Base-by-base conservation (phyloP, 2,329 filamentous ascomycete genomes). In the Aspergillus ustus region DNA sequence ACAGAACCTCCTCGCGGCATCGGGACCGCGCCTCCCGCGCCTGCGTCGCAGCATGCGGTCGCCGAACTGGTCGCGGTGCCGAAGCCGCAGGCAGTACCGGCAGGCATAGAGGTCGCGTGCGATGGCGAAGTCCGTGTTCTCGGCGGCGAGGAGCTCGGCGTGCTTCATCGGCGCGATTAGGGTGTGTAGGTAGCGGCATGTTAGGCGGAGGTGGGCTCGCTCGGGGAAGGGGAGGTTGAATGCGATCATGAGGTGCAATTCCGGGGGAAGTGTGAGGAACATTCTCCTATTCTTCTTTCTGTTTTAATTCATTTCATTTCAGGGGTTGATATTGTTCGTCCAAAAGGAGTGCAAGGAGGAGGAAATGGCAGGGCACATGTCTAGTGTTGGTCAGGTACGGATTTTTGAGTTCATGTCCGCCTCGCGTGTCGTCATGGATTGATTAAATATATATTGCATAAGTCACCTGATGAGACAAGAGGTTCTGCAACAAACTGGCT, bases 201-300 rank as follows among this genome's bases (percentile, higher is more conserved):
- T 73, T 29, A 71, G 56, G 29, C 67, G 67, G 5, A 77, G 66
- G 11, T 66, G 54, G 28, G 72, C 60, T 6, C 64, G 8, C 52
- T 73, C 71, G 34, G 69, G 68, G 55, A 74, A 67, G 2, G 49
- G 51, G 46, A 77, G 69, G 19, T 69, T 29, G 7, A 61, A 48
- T 40, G 63, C 46, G 37, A 77, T 71, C 1, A 67, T 57, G 22
- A 69, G 60, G 40, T 74, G 73, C 22, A 77, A 61, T 62, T 77
- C 75, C 0, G 72, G 66, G 11, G 75, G 75, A 3, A 77, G 40
- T 17, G 52, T 49, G 9, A 59, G 40, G 13, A 59, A 31, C n/a
- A 43, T 22, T 50, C 25, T 25, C 25, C 25, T 25, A 25, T 25
- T 25, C 6, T 25, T 4, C 6, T 25, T 25, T 25, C 2, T 25